These are phyloP conservation scores for Graphiopsis chlorocephala DNA, from an alignment of 2,329 filamentous ascomycete species.

Conservation along the genomic window DNA sequence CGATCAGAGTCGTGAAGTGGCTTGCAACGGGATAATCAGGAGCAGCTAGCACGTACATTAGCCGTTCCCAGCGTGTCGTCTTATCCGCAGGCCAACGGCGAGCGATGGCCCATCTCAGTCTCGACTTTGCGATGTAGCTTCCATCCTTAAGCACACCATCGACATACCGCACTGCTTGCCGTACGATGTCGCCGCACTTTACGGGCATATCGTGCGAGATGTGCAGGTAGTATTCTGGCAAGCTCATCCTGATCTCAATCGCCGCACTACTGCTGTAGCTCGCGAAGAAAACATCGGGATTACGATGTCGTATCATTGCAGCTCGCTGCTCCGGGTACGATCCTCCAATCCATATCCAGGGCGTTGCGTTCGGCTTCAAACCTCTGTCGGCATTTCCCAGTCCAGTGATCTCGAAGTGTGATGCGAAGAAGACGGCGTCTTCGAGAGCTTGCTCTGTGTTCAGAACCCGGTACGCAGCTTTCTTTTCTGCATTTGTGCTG, in stretches of 20 bases:
- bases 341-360: conserved; percentile 26
- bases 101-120: neutral
- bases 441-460: conserved; percentile 26
- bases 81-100: neutral
- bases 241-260: conserved; percentile 19
- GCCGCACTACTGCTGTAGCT: conserved; percentile 23
- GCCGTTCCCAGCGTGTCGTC: neutral
- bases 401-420: conserved; percentile 22
- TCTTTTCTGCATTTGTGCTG: conserved; percentile 19
- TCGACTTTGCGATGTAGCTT: conserved; percentile 2
- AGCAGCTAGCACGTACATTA: conserved; percentile 4
- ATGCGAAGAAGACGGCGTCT: conserved; percentile 25
- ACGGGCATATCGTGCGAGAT: conserved; percentile 17
- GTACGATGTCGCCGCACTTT: conserved; percentile 22
- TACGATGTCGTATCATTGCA: conserved; percentile 22
- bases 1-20: neutral
- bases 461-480: conserved; percentile 23
- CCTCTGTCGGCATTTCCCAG: conserved; percentile 14
- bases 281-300: conserved; percentile 25
- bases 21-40: neutral
- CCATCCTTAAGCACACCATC: conserved; percentile 22
- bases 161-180: conserved; percentile 20
- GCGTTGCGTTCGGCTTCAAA: conserved; percentile 19
- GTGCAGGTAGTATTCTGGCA: conserved; percentile 23
- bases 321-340: conserved; percentile 24